Percentiles rank a stretch among this genome's conserved stretches.
Conservation (phyloP, 176 grass and related monocot species). For the Musa beccarii region DNA sequence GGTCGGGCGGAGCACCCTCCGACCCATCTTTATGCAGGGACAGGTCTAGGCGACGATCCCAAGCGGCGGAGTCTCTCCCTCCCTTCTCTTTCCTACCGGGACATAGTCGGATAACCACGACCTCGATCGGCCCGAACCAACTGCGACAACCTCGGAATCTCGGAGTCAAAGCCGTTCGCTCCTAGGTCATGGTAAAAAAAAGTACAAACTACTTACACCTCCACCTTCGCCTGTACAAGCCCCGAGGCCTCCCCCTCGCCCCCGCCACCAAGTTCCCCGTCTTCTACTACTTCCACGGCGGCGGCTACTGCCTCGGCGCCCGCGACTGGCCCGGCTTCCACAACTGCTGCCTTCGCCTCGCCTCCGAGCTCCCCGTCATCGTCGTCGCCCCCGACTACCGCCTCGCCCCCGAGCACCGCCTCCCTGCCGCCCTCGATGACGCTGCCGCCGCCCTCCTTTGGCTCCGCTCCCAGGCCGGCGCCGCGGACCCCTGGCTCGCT, state of each 20-base stretch:
- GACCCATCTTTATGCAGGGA: too few species aligned
- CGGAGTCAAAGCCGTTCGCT: too few species aligned
- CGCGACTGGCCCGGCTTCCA: slow-evolving; percentile 18
- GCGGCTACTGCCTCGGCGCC: slow-evolving; percentile 26
- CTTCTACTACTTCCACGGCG: slow-evolving; percentile 14
- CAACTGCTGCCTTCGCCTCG: slow-evolving; percentile 18
- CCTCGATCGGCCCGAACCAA: too few species aligned
- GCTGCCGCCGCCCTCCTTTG: slow-evolving; percentile 31
- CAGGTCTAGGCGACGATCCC: too few species aligned
- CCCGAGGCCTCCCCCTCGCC: not conserved
- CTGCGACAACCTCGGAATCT: too few species aligned
- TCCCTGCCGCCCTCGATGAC: slow-evolving; percentile 65
- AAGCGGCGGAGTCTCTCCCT: too few species aligned
- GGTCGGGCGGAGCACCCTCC: too few species aligned
- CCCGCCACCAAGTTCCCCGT: slow-evolving; percentile 4
- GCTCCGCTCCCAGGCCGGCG: slow-evolving; percentile 22
- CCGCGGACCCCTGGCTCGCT: slow-evolving; percentile 43
- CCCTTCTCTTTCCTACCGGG: too few species aligned
- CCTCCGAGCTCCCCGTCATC: slow-evolving; percentile 24
- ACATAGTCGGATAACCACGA: too few species aligned
- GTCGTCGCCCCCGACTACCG: slow-evolving; percentile 82
- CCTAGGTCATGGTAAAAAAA: too few species aligned
- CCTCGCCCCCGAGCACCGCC: slow-evolving; percentile 62
- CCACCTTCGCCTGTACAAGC: slow-evolving; percentile 19
- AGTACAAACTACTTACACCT: too few species aligned